Evolutionary conservation across 495 filamentous ascomycete genomes (phyloP), one percentile per base, ranked within the genome.

Genomic region (Amniculicola lignicola): DNA sequence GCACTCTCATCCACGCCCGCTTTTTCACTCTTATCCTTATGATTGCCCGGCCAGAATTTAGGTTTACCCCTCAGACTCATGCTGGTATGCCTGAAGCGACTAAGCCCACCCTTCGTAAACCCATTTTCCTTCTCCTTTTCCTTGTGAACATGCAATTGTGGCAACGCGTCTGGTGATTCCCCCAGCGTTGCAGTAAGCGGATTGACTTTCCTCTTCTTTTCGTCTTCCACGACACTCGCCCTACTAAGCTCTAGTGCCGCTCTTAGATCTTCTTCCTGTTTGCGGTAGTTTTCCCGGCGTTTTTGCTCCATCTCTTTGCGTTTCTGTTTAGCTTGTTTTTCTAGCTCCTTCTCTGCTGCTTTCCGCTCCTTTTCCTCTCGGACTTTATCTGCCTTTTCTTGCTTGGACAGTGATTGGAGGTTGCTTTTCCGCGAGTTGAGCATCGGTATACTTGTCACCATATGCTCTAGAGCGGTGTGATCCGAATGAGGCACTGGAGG

Each of bases 261-360:
- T 67, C 78, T 79, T 3, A 80, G 49, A 5, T 86, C 81, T 18
- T 80, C 80, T 18, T 80, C 78, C 61, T 84, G 79, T 39, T 75
- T 77, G 54, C 74, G 74, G 44, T 76, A 69, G 24, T 71, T 69
- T 37, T 82, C 78, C 58, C 70, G 73, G 18, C 76, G 54, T 49
- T 70, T 67, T 51, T 58, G 70, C 21, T 87, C 82, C 10, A 78
- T 63, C 25, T 87, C 86, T 58, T 83, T 86, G 51, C 82, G 76
- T 33, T 81, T 82, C 56, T 81, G 80, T 59, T 86, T 80, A 1
- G 81, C 79, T 3, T 75, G 77, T 63, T 83, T 88, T 49, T 82
- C 77, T 49, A 73, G 75, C 31, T 86, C 85, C 43, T 73, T 74
- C 37, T 69, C 67, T 15, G 41, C 48, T 9, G 61, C 70, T 43